Evolutionary conservation across 2,329 filamentous ascomycete species (phyloP).

Genomic region (Pseudogymnoascus sp.): DNA sequence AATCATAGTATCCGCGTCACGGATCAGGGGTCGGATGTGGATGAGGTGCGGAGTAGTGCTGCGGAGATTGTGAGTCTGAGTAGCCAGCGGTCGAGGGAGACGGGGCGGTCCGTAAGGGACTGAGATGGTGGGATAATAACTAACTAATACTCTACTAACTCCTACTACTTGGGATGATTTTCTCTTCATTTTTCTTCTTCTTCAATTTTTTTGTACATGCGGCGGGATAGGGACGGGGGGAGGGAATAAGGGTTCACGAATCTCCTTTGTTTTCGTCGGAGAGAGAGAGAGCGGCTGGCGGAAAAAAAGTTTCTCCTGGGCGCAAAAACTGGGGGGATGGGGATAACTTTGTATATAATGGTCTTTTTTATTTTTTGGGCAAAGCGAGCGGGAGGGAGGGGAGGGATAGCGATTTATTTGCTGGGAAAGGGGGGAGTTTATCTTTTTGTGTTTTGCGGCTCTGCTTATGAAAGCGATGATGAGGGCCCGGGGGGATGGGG

Average conservation of each 20-base stretch:
- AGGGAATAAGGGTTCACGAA: neutral
- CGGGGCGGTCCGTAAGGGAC: neutral
- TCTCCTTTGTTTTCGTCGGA: constrained; percentile 1
- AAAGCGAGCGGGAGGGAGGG: neutral
- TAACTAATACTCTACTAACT: neutral
- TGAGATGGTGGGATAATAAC: neutral
- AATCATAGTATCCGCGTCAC: constrained; percentile 46
- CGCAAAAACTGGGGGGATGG: neutral
- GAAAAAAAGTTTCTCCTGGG: neutral
- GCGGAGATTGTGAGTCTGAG: constrained; percentile 2
- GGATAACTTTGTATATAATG: neutral
- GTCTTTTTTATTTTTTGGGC: neutral
- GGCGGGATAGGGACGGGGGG: neutral
- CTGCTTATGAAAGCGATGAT: neutral
- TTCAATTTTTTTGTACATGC: neutral
- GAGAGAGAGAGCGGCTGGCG: neutral
- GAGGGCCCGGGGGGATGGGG: neutral
- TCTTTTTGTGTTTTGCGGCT: neutral
- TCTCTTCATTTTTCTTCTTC: neutral
- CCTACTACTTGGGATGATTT: neutral
- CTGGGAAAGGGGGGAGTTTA: neutral
- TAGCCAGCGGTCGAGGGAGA: neutral
- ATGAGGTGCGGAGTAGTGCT: neutral
- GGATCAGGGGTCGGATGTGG: neutral
- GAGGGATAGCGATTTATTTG: neutral